Evolutionary conservation across 768 basidiomycete genomes (phyloP).

Genomic region (Hygrocybe coccinea): DNA sequence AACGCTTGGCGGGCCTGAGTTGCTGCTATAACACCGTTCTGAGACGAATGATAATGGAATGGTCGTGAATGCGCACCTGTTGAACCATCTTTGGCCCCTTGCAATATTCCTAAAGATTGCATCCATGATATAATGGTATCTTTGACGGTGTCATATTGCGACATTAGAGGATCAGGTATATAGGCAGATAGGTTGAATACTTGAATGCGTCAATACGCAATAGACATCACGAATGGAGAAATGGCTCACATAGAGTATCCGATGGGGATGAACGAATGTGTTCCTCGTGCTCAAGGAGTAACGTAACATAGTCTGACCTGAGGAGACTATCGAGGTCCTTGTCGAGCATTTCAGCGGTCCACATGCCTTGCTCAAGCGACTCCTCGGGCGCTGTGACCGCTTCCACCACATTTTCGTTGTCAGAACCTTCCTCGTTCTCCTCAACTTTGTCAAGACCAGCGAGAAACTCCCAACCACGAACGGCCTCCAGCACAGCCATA

Average conservation of each 20-base stretch:
- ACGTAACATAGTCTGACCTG: constrained; percentile 61
- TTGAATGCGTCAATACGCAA: constrained; percentile 26
- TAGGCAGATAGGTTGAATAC: constrained; percentile 80
- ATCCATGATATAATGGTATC: constrained; percentile 60
- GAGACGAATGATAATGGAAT: not conserved
- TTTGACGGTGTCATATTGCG: constrained; percentile 66
- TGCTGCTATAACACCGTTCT: constrained; percentile 39
- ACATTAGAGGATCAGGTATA: constrained; percentile 75
- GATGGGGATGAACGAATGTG: constrained; percentile 48
- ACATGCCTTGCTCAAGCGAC: constrained; percentile 53
- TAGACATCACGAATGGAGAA: not conserved
- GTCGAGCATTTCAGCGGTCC: constrained; percentile 57
- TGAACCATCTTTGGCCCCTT: constrained; percentile 31
- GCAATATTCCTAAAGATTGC: constrained; percentile 56
- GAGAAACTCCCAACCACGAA: constrained; percentile 84
- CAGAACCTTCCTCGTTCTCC: constrained; percentile 29
- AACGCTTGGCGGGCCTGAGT: constrained; percentile 59
- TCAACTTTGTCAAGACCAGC: constrained; percentile 47
- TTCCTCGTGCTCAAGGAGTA: constrained; percentile 76
- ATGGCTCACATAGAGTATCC: constrained; percentile 52
- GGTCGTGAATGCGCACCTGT: constrained; percentile 20
- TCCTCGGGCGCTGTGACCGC: constrained; percentile 39
- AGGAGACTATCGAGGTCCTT: constrained; percentile 53
- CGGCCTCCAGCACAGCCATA: constrained; percentile 97
- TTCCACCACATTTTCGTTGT: constrained; percentile 29